Base-by-base conservation (phyloP, 305 asterid genomes). In the Fraxinus angustifolia region DNA sequence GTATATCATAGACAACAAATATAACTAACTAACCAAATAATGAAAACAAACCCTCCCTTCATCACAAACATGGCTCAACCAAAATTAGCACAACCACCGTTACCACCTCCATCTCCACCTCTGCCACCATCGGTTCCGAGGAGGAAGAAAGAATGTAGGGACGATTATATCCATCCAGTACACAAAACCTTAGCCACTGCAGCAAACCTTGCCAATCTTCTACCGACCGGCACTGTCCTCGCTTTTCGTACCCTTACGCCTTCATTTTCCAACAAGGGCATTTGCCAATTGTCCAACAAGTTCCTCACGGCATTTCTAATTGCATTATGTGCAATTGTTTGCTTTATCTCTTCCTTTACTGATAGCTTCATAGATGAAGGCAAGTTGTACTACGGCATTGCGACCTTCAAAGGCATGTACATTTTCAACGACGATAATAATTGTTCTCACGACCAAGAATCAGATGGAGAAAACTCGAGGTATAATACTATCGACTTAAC, bases 161-260 rank as follows among this genome's bases (percentile, higher is more conserved):
- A 48, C 7, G 7, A 48, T 62, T 77, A 84, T 35, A 33, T 80
- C 8, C 84, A 82, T 78, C 83, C 87, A 0, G 82, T 85, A 1
- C 88, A 88, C 85, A 90, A 82, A 82, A 86, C 93, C 86, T 42
- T 92, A 77, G 89, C 90, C 6, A 81, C 87, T 36, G 91, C 92
- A 3, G 93, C 90, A 36, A 92, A 90, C 88, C 86, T 92, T 33
- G 90, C 93, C 3, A 87, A 90, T 88, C 97, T 92, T 85, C 88
- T 91, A 0, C 93, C 97, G 1, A 92, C 92, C 0, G 91, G 97
- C 60, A 91, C 93, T 0, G 94, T 90, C 65, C 87, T 91, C 1
- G 91, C 90, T 45, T 91, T 91, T 75, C 89, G 83, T 12, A 87
- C 93, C 73, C 88, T 92, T 0, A 81, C 83, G 0, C 92, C 95